Percentiles rank a stretch among this genome's conserved stretches.
Conservation (phyloP, 1,284 basidiomycete species). For the Erythrobasidium hasegawianum region DNA sequence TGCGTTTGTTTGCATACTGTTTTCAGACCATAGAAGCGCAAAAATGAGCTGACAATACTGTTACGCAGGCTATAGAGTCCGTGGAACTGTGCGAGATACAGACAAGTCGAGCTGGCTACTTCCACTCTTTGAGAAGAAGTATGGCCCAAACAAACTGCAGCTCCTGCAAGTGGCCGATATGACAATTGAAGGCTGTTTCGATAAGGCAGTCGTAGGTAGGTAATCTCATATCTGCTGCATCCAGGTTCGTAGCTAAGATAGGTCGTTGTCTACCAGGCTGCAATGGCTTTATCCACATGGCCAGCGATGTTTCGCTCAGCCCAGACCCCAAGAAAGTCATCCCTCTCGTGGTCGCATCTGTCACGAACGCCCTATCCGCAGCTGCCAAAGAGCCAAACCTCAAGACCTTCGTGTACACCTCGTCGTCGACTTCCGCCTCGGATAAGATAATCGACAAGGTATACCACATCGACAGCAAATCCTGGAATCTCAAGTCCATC, state of each 20-base stretch:
- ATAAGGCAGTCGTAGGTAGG: constrained; percentile 14
- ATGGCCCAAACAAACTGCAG: constrained; percentile 9
- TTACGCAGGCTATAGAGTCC: constrained; percentile 20
- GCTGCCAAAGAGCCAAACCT: constrained; percentile 9
- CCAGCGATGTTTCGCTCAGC: constrained; percentile 30
- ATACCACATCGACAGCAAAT: neutral
- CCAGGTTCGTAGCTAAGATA: neutral
- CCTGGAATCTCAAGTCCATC: constrained; percentile 27
- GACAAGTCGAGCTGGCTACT: constrained; percentile 11
- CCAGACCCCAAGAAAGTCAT: constrained; percentile 22
- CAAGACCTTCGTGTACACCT: constrained; percentile 35
- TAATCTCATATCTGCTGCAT: neutral
- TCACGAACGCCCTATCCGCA: constrained; percentile 12
- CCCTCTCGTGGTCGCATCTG: constrained; percentile 1
- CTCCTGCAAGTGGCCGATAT: constrained; percentile 14
- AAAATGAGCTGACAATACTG: too few relatives aligned
- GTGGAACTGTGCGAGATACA: constrained; percentile 24
- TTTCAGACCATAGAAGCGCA: too few relatives aligned
- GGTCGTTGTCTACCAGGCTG: constrained; percentile 14
- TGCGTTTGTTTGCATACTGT: too few relatives aligned
- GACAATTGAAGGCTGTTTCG: neutral
- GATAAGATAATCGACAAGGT: neutral
- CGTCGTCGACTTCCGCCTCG: constrained; percentile 13
- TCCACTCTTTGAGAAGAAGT: constrained; percentile 17
- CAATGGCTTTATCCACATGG: constrained; percentile 32